phyloP scores from a whole-genome alignment of 306 rosid genomes.

The Acacia crassicarpa region DNA sequence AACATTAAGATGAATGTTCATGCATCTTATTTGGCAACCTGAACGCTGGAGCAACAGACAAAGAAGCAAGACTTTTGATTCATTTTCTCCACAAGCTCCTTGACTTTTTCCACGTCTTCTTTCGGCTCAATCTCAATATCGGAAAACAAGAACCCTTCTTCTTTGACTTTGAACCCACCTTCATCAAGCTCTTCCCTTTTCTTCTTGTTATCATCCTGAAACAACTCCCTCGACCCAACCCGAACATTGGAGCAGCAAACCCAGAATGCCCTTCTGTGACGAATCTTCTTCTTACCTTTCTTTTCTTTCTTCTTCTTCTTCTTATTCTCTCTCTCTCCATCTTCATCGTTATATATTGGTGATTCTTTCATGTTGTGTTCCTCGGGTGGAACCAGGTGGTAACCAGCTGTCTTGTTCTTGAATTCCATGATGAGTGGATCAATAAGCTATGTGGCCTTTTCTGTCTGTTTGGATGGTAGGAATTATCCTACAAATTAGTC shows the following conservation, averaged over 20 bases:
- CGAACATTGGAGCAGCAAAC: constrained; percentile 33
- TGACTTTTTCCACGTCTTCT: constrained; percentile 1
- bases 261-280: neutral
- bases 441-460: neutral
- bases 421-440: neutral
- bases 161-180: neutral
- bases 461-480: neutral
- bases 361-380: neutral
- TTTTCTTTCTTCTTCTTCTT: constrained; percentile 8
- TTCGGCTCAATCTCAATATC: constrained; percentile 22
- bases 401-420: constrained; percentile 2
- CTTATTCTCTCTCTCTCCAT: neutral
- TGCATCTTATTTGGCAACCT: neutral
- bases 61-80: constrained; percentile 7
- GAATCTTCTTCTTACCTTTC: neutral
- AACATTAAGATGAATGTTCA: neutral
- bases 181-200: neutral
- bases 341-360: neutral
- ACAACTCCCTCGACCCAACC: neutral
- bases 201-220: neutral
- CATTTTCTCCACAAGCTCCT: constrained; percentile 8
- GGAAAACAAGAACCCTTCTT: constrained; percentile 26
- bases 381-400: constrained; percentile 1
- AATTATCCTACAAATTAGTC: neutral
- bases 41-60: constrained; percentile 20